phyloP scores from a whole-genome alignment of 352 stramenopile species.

The Phytophthora nicotianae region DNA sequence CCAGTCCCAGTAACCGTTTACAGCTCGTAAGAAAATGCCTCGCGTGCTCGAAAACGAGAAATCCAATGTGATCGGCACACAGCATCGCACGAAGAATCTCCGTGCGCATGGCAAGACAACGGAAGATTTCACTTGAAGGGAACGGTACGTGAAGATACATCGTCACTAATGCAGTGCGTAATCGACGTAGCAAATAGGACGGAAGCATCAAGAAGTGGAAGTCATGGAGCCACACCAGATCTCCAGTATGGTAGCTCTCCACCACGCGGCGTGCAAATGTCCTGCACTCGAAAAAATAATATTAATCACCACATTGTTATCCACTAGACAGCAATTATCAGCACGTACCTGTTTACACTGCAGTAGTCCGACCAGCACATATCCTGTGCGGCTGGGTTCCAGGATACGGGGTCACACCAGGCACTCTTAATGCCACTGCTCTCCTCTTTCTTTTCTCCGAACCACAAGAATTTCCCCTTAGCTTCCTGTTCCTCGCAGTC shows the following conservation, averaged over 20 bases:
- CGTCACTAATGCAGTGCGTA: slow-evolving; percentile 93
- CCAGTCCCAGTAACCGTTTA: slow-evolving; percentile 94
- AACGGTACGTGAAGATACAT: slow-evolving; percentile 99
- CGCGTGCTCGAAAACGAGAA: slow-evolving; percentile 94
- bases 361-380: slow-evolving; percentile 83
- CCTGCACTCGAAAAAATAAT: slow-evolving; percentile 6
- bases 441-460: slow-evolving; percentile 21
- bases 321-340: background rate
- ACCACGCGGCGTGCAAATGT: slow-evolving; percentile 60
- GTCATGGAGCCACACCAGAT: slow-evolving; percentile 98
- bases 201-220: slow-evolving; percentile 98
- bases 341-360: slow-evolving; percentile 60
- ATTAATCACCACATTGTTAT: background rate
- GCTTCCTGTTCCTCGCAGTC: slow-evolving; percentile 39
- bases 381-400: slow-evolving; percentile 79
- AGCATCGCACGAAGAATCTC: slow-evolving; percentile 92
- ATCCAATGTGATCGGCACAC: slow-evolving; percentile 92
- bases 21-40: slow-evolving; percentile 93
- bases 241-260: slow-evolving; percentile 77
- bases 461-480: slow-evolving; percentile 14
- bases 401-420: slow-evolving; percentile 74
- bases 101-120: slow-evolving; percentile 91
- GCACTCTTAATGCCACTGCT: slow-evolving; percentile 19
- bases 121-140: slow-evolving; percentile 98
- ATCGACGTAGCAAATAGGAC: slow-evolving; percentile 93